phyloP scores from a whole-genome alignment of 805 yeast species.

The Tetrapisispora phaffii region DNA sequence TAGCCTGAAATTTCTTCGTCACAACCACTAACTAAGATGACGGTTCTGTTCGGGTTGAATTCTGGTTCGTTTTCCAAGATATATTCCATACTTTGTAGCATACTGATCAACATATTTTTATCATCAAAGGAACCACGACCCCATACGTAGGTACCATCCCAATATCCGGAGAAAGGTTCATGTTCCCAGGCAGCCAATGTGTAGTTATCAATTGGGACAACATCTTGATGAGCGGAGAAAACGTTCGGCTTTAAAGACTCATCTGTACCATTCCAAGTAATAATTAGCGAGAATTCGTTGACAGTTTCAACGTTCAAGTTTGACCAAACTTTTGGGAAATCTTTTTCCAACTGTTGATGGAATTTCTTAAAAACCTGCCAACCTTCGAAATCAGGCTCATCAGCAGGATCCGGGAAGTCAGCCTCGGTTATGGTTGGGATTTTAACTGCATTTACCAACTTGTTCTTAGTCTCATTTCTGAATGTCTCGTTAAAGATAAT shows the following conservation, averaged over 20 bases:
- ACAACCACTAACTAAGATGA: constrained; percentile 59
- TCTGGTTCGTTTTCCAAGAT: constrained; percentile 40
- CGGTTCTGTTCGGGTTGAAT: constrained; percentile 50
- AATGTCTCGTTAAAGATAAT: neutral
- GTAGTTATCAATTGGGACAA: constrained; percentile 64
- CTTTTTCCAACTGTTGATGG: constrained; percentile 42
- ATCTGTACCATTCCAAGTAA: constrained; percentile 54
- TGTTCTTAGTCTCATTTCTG: constrained; percentile 30
- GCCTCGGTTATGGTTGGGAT: constrained; percentile 60
- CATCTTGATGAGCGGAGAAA: constrained; percentile 76
- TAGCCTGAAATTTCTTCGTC: constrained; percentile 73
- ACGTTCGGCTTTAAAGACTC: constrained; percentile 49
- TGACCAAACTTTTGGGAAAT: constrained; percentile 48
- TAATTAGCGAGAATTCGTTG: constrained; percentile 56
- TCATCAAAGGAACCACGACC: constrained; percentile 78
- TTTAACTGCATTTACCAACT: constrained; percentile 48
- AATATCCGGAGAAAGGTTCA: constrained; percentile 58
- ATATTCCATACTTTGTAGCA: constrained; percentile 56
- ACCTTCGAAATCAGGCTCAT: constrained; percentile 15
- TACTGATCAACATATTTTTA: constrained; percentile 56
- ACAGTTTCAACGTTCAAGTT: constrained; percentile 42
- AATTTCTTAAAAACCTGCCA: constrained; percentile 42
- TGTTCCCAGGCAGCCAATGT: constrained; percentile 53
- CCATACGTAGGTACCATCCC: constrained; percentile 53
- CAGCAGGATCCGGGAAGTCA: constrained; percentile 29